A percentile compares a stretch with the other conserved stretches of the same genome.
phyloP scores from a whole-genome alignment of 2,329 filamentous ascomycete species.

The Trichoderma aggressivum region DNA sequence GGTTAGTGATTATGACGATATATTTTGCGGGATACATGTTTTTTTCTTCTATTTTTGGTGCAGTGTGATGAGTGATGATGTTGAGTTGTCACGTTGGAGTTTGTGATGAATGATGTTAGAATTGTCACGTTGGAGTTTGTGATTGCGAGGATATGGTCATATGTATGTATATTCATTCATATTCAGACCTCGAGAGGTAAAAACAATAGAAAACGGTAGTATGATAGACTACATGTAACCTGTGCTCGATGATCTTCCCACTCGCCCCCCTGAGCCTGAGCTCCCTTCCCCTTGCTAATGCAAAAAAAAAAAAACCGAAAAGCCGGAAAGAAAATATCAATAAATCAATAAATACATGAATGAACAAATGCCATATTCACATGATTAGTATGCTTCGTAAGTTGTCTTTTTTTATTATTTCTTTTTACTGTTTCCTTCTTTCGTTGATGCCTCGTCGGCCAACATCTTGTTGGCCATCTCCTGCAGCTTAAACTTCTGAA shows the following conservation, averaged over 20 bases:
- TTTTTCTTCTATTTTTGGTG: no score
- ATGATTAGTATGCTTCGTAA: background rate
- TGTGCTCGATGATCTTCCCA: background rate
- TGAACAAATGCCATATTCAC: background rate
- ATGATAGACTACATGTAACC: background rate
- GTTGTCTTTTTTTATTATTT: background rate
- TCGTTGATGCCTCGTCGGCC: background rate
- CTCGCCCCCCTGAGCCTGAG: background rate
- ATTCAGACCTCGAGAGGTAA: background rate
- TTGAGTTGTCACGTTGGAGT: no score
- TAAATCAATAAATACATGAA: background rate
- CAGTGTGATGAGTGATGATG: background rate
- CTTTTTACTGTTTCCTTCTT: background rate
- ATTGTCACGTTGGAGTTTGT: no score
- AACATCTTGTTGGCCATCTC: slow-evolving; percentile 54
- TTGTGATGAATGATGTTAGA: no score
- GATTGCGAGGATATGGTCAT: background rate
- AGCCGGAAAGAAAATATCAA: background rate
- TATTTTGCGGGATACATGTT: background rate
- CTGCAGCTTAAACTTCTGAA: slow-evolving; percentile 86
- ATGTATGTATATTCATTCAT: background rate
- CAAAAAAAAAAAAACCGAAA: background rate
- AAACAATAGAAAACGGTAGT: background rate
- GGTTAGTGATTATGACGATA: background rate
- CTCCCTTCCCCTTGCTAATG: background rate